Conservation (phyloP, 345 rosid species). For the Limnanthes douglasii region DNA sequence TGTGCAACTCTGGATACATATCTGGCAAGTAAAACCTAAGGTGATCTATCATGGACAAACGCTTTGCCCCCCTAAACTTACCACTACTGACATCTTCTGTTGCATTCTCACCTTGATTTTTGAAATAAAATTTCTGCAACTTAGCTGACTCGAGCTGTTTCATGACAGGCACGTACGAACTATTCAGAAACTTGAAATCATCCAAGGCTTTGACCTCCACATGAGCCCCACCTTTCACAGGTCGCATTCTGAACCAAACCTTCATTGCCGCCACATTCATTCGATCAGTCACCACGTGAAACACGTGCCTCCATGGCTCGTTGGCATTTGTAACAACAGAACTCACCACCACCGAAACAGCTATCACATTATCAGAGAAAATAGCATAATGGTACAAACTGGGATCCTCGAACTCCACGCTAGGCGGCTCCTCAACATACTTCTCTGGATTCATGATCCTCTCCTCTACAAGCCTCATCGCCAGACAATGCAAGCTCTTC, state of each 20-base stretch:
- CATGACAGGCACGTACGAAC: constrained; percentile 59
- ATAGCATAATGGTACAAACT: constrained; percentile 66
- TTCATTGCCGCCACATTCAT: constrained; percentile 89
- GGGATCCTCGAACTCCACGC: constrained; percentile 54
- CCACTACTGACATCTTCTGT: constrained; percentile 19
- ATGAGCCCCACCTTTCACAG: constrained; percentile 56
- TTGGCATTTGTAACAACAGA: constrained; percentile 71
- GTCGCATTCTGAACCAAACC: constrained; percentile 95
- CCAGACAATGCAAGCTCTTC: constrained; percentile 88
- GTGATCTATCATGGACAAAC: constrained; percentile 58
- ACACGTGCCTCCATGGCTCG: constrained; percentile 75
- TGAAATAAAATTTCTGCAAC: constrained; percentile 33
- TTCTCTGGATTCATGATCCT: constrained; percentile 61
- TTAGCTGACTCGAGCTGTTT: constrained; percentile 58
- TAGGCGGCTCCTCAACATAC: constrained; percentile 42
- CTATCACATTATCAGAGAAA: constrained; percentile 79
- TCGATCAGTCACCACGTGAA: constrained; percentile 71
- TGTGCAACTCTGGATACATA: constrained; percentile 69
- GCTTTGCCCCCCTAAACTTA: constrained; percentile 49
- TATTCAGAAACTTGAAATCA: constrained; percentile 50
- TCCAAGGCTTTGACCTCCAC: constrained; percentile 71
- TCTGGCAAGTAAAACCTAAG: constrained; percentile 87
- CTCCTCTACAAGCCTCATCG: constrained; percentile 89
- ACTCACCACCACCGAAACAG: constrained; percentile 83
- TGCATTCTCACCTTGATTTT: constrained; percentile 26